Evolutionary conservation across 163 green algal species (phyloP).

Genomic region (Scenedesmus sp.): DNA sequence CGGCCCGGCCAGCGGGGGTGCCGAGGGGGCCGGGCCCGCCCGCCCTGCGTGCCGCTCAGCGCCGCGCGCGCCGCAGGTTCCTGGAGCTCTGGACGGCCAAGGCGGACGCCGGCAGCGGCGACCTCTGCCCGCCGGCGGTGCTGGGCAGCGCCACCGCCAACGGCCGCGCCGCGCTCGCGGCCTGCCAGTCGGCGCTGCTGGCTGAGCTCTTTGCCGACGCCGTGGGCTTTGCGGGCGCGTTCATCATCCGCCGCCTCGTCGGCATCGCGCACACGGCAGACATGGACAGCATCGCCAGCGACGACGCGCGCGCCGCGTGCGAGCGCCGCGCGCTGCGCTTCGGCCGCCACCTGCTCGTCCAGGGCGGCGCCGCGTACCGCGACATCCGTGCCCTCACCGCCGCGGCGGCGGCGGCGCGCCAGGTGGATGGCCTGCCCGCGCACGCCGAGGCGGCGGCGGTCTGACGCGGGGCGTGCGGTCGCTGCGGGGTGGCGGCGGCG

Average conservation of each 20-base stretch:
- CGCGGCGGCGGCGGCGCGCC: constrained; percentile 23
- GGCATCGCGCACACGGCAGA: constrained; percentile 96
- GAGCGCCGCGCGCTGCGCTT: constrained; percentile 83
- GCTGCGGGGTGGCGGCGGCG: too few relatives aligned
- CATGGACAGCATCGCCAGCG: constrained; percentile 86
- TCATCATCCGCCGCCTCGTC: constrained; percentile 93
- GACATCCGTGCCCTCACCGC: constrained; percentile 16
- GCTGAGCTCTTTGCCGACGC: constrained; percentile 71
- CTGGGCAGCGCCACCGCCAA: neutral
- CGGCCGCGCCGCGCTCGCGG: constrained; percentile 37
- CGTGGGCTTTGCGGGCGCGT: constrained; percentile 71
- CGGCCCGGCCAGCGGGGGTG: too few relatives aligned
- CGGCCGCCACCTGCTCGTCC: constrained; percentile 72
- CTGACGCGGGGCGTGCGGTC: neutral
- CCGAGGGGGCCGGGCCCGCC: too few relatives aligned
- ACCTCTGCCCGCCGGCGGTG: neutral
- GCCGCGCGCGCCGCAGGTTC: neutral
- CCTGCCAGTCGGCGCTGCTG: constrained; percentile 73
- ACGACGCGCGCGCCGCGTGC: constrained; percentile 73
- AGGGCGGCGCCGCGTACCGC: constrained; percentile 19
- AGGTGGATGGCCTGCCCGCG: constrained; percentile 22
- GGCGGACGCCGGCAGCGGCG: neutral
- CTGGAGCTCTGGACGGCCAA: neutral
- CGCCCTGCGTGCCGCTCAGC: too few relatives aligned
- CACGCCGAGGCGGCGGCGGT: neutral